phyloP scores from a whole-genome alignment of 2,329 filamentous ascomycete species.

The Botrytis aclada region DNA sequence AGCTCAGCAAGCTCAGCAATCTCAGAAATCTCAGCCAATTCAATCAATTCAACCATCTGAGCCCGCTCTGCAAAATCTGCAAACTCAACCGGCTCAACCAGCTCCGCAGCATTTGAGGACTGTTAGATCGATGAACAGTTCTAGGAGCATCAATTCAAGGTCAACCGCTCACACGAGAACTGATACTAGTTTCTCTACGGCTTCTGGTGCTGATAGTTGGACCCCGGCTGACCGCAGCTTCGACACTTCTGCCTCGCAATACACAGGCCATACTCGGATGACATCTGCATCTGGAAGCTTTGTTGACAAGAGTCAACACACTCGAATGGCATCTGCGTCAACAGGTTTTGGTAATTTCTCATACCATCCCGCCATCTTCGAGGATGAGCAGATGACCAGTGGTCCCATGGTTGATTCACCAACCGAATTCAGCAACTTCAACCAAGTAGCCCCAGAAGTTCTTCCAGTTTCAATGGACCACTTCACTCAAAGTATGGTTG shows the following conservation, averaged over 20 bases:
- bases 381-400: neutral
- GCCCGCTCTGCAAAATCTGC: no score
- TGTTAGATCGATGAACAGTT: neutral
- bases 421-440: neutral
- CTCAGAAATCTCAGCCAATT: no score
- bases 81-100: neutral
- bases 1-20: neutral
- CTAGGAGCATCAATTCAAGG: neutral
- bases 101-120: neutral
- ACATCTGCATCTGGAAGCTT: neutral
- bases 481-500: neutral
- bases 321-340: neutral
- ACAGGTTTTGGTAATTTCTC: neutral
- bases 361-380: neutral
- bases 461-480: neutral
- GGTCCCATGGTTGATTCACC: neutral
- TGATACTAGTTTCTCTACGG: neutral
- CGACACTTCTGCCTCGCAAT: neutral
- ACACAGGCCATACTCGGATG: neutral
- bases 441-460: neutral
- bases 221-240: neutral
- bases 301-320: neutral
- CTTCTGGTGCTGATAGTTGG: neutral
- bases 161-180: neutral
- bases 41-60: no score